Evolutionary conservation across 495 filamentous ascomycete genomes (phyloP).

Genomic region (Penicillium longicatenatum): DNA sequence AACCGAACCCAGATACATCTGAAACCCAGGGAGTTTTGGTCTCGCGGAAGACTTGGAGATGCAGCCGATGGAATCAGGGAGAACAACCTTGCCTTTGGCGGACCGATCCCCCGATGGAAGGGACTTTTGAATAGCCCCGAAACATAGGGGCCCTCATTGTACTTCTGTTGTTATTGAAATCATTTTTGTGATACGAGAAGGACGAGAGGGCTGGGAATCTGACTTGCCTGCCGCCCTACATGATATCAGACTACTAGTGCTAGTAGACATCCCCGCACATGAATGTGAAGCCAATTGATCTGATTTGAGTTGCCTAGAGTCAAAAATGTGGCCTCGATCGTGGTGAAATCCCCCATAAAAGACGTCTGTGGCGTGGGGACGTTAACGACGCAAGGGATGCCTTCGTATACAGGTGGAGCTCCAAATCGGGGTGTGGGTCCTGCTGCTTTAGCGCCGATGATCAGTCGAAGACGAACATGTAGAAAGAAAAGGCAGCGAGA

Average conservation of each 20-base stretch:
- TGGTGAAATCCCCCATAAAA: neutral
- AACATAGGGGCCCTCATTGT: neutral
- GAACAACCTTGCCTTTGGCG: conserved; percentile 18
- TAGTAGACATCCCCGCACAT: neutral
- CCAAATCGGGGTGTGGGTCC: neutral
- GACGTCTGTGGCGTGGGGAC: neutral
- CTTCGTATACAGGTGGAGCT: neutral
- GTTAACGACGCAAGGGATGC: neutral
- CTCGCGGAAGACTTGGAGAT: conserved; percentile 1
- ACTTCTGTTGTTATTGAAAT: neutral
- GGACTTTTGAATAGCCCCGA: conserved; percentile 1
- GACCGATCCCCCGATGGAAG: conserved; percentile 3
- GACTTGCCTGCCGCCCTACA: neutral
- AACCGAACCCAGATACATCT: conserved; percentile 23
- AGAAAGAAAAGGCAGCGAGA: neutral
- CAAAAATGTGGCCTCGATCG: neutral
- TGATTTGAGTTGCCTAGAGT: neutral
- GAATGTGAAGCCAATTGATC: neutral
- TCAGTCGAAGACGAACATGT: neutral
- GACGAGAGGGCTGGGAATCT: neutral
- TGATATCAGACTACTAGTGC: neutral
- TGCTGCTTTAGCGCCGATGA: neutral
- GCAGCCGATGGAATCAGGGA: conserved; percentile 5
- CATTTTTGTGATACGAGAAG: neutral
- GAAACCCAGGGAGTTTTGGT: conserved; percentile 13